Conservation (phyloP, 306 rosid species). For the Cucurbita ficifolia region DNA sequence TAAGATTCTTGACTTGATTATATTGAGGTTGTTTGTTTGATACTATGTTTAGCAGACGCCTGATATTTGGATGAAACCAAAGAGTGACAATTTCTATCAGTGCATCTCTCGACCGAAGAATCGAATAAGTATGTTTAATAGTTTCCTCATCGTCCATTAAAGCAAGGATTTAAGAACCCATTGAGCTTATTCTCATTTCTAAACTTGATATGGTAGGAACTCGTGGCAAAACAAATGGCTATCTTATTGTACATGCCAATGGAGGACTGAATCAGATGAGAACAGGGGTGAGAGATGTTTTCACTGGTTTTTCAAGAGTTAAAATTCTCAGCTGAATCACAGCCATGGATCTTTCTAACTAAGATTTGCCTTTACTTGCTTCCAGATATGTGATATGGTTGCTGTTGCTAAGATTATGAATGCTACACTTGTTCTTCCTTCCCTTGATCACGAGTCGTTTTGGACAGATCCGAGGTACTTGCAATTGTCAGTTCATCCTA, state of each 20-base stretch:
- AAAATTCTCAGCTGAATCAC: not conserved
- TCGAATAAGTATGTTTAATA: slow-evolving; percentile 37
- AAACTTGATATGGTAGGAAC: slow-evolving; percentile 21
- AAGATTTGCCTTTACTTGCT: slow-evolving; percentile 4
- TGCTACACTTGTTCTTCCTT: slow-evolving; percentile 91
- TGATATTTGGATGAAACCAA: slow-evolving; percentile 86
- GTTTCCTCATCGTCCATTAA: not conserved
- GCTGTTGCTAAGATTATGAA: slow-evolving; percentile 93
- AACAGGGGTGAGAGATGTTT: slow-evolving; percentile 61
- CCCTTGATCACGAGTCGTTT: slow-evolving; percentile 82
- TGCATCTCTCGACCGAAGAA: slow-evolving; percentile 56
- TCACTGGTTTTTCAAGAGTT: not conserved
- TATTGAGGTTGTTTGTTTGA: not conserved
- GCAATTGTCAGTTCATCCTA: not conserved
- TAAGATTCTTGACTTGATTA: not conserved
- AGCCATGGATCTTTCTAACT: slow-evolving; percentile 11
- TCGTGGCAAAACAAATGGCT: slow-evolving; percentile 54
- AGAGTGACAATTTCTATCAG: slow-evolving; percentile 38
- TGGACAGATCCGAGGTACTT: slow-evolving; percentile 97
- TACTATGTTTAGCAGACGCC: slow-evolving; percentile 32
- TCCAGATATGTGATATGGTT: slow-evolving; percentile 99
- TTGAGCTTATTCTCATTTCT: not conserved
- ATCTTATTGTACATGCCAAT: slow-evolving; percentile 83
- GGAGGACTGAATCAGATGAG: slow-evolving; percentile 99
- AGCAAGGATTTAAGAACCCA: not conserved